Percentiles rank a stretch among this genome's conserved stretches.
Evolutionary conservation across 2,329 filamentous ascomycete species (phyloP).

Genomic region (Aulographum hederae): DNA sequence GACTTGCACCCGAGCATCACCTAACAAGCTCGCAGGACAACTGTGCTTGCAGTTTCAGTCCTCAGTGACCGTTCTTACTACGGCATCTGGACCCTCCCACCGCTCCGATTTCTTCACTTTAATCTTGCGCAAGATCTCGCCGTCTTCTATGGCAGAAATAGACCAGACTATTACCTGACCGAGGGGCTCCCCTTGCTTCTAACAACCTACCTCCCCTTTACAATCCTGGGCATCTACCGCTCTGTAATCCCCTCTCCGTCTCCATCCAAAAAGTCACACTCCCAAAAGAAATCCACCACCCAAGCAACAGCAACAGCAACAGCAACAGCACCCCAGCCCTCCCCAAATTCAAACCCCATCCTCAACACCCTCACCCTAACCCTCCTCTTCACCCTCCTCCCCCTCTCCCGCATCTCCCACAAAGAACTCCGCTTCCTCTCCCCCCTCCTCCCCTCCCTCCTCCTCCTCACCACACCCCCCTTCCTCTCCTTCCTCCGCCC

Average conservation of each 20-base stretch:
- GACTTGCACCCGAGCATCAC: no score
- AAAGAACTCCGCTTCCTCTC: conserved; percentile 98
- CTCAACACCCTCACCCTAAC: conserved; percentile 5
- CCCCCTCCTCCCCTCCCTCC: conserved; percentile 72
- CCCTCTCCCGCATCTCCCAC: conserved; percentile 67
- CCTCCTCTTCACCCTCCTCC: conserved; percentile 40
- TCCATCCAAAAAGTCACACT: background rate
- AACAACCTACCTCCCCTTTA: conserved; percentile 68
- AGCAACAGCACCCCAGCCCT: conserved; percentile 7
- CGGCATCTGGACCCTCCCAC: conserved; percentile 71
- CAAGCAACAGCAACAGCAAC: conserved; percentile 9
- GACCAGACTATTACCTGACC: conserved; percentile 81
- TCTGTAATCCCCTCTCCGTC: conserved; percentile 15
- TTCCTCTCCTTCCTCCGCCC: conserved; percentile 36
- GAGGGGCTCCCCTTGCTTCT: conserved; percentile 80
- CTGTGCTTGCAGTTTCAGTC: no score
- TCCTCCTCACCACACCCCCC: conserved; percentile 56
- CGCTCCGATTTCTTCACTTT: conserved; percentile 73
- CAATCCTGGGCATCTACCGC: conserved; percentile 43
- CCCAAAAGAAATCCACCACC: conserved; percentile 11
- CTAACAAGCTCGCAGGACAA: no score
- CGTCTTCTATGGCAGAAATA: conserved; percentile 80
- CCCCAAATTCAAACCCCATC: conserved; percentile 8
- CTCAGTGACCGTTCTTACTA: conserved; percentile 68
- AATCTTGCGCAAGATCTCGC: conserved; percentile 79